Evolutionary conservation across 306 rosid species (phyloP).

Genomic region (Dryas octopetala): DNA sequence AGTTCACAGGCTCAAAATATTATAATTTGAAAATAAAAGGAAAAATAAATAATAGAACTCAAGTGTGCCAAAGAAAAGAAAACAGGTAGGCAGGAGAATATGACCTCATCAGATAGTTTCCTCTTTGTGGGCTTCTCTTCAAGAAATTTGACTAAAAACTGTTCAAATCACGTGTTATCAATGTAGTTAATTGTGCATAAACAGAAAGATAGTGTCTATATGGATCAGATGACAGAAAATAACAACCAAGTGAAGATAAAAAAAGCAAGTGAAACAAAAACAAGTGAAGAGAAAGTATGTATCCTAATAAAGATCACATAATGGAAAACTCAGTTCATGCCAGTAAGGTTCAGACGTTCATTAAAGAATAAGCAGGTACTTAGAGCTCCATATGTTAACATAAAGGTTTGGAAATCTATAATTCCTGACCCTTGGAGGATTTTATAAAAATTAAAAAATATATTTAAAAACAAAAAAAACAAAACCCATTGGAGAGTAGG

Average conservation of each 20-base stretch:
- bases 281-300: neutral
- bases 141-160: constrained; percentile 59
- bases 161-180: constrained; percentile 38
- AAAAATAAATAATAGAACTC: constrained; percentile 11
- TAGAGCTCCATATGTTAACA: neutral
- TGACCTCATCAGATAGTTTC: constrained; percentile 57
- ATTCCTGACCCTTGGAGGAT: neutral
- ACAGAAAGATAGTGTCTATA: neutral
- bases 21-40: constrained; percentile 15
- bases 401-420: neutral
- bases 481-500: neutral
- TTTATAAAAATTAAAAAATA: neutral
- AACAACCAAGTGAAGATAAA: neutral
- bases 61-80: constrained; percentile 8
- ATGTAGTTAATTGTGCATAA: neutral
- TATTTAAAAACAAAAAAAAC: neutral
- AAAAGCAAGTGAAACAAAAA: neutral
- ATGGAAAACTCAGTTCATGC: neutral
- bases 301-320: neutral
- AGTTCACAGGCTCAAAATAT: constrained; percentile 14
- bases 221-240: neutral
- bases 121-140: constrained; percentile 44
- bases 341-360: neutral
- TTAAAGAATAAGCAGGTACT: neutral
- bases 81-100: constrained; percentile 21